Base-by-base conservation (phyloP, 140 eudicot genomes). In the Senecio squalidus region DNA sequence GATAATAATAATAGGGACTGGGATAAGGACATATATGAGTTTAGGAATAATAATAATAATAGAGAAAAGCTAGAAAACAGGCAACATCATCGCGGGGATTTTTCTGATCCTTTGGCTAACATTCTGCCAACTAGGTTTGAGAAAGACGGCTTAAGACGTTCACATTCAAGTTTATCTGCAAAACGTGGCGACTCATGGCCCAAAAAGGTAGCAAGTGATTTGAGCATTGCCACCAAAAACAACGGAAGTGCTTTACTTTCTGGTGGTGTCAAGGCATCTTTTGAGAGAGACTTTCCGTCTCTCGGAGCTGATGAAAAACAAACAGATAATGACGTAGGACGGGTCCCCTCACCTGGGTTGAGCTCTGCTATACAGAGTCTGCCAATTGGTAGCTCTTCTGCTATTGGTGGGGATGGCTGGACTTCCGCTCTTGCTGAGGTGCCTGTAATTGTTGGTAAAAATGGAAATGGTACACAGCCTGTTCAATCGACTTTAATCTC, bases 381-480 rank as follows among this genome's bases (percentile, higher is more conserved):
- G 58, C 89, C 94, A 31, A 53, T 76, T 60, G 88, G 89, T 16
- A 86, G 46, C 61, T 68, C 85, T 2, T 68, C 72, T 29, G 75
- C 82, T 77, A 75, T 80, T 57, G 80, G 85, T 48, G 86, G 95
- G 55, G 97, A 86, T 73, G 81, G 82, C 27, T 89, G 97, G 97
- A 85, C 97, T 13, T 86, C 95, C 0, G 94, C 97, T 36, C 79
- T 90, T 56, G 97, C 90, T 8, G 97, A 90, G 76, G 97, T 81
- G 60, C 95, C 95, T 56, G 67, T 76, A 46, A 53, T 56, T 60
- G 72, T 75, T 54, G 78, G 84, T n/a, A 74, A 55, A 55, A 79
- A 67, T 67, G 76, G 75, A 41, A 70, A 11, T 10, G 64, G 65
- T 20, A 9, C 58, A 48, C 93, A 71, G 61, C 62, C 57, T 29